These are phyloP conservation scores for Podaxis sp. DNA, from an alignment of 768 basidiomycete genomes.

Conservation along the genomic window DNA sequence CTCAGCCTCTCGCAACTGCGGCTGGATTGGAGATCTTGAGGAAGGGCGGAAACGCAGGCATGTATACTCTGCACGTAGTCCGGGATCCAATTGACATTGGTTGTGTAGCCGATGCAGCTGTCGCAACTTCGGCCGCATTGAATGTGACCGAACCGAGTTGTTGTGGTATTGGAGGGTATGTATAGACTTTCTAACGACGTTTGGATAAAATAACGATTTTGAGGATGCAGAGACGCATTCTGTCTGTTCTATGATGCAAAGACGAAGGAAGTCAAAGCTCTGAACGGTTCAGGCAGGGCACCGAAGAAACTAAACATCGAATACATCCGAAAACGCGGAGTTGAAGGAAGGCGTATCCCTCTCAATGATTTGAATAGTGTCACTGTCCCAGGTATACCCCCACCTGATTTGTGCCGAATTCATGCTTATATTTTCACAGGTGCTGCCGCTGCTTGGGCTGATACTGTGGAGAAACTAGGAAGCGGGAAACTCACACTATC, in stretches of 20 bases:
- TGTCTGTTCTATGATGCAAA: constrained; percentile 90
- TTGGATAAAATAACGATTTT: constrained; percentile 7
- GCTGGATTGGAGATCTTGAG: constrained; percentile 90
- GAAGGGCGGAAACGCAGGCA: constrained; percentile 95
- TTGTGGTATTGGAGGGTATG: constrained; percentile 91
- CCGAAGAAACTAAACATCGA: constrained; percentile 79
- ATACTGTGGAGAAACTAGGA: constrained; percentile 81
- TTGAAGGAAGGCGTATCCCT: constrained; percentile 68
- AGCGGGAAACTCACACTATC: constrained; percentile 61
- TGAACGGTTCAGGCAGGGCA: constrained; percentile 91
- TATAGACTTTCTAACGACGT: constrained; percentile 13
- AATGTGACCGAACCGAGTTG: constrained; percentile 88
- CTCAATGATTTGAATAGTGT: constrained; percentile 83
- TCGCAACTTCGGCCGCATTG: constrained; percentile 88
- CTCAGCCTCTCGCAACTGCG: constrained; percentile 88
- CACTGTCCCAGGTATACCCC: constrained; percentile 66
- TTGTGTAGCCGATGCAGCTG: constrained; percentile 81
- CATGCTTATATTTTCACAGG: constrained; percentile 38
- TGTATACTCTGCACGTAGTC: constrained; percentile 10
- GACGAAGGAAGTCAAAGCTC: constrained; percentile 76
- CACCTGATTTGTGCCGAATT: not conserved
- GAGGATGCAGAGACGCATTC: constrained; percentile 69
- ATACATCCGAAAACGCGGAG: constrained; percentile 65
- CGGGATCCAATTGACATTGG: not conserved
- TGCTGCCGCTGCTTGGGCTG: constrained; percentile 94